Percentiles rank a stretch among this genome's conserved stretches.
Conservation (phyloP, 257 asterid species). For the Linaria vulgaris region DNA sequence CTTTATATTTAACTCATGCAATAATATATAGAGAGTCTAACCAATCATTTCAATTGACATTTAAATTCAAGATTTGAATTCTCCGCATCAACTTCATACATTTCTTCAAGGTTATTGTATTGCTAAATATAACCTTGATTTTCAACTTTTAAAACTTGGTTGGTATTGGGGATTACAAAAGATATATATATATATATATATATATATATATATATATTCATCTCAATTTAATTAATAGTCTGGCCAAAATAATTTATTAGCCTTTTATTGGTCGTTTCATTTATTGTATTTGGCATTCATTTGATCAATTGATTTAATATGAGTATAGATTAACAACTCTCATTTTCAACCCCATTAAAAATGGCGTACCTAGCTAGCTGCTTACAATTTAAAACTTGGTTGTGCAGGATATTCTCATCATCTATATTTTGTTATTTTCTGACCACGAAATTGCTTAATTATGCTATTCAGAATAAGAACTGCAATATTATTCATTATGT, state of each 20-base stretch:
- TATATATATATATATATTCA: too few species aligned
- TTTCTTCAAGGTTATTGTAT: background rate
- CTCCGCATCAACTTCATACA: background rate
- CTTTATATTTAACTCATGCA: background rate
- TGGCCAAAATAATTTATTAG: too few species aligned
- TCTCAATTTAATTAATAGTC: too few species aligned
- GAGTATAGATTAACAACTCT: too few species aligned
- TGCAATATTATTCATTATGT: background rate
- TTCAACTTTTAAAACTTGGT: background rate
- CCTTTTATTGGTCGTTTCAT: background rate
- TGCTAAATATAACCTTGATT: background rate
- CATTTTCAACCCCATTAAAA: background rate
- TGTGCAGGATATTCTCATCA: background rate
- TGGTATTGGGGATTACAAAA: too few species aligned
- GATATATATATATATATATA: too few species aligned
- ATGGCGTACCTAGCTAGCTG: background rate
- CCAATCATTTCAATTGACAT: background rate
- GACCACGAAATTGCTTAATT: background rate
- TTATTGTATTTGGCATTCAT: too few species aligned
- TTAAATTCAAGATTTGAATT: constrained; percentile 18
- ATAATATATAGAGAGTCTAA: background rate
- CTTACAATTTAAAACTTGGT: background rate
- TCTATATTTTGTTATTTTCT: too few species aligned
- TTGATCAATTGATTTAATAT: too few species aligned
- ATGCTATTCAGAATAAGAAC: background rate